phyloP scores from a whole-genome alignment of 345 rosid genomes.

The Durio zibethinus region DNA sequence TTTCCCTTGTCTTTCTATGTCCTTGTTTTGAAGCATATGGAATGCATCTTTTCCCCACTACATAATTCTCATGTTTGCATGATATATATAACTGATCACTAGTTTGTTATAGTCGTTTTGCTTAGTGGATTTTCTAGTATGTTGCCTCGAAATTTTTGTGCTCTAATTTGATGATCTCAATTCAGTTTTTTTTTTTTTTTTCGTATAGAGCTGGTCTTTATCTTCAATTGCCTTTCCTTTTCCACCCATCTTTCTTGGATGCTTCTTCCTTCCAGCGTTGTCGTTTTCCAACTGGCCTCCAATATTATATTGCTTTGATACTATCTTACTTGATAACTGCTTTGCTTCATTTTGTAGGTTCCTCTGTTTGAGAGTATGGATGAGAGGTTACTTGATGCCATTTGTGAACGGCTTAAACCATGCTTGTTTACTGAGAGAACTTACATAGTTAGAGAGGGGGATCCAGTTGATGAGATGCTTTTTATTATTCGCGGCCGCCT shows the following conservation, averaged over 20 bases:
- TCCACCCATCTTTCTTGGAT: background rate
- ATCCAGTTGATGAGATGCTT: slow-evolving; percentile 96
- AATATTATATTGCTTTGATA: background rate
- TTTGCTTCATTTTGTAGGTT: slow-evolving; percentile 44
- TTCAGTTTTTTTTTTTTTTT: background rate
- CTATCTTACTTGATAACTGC: background rate
- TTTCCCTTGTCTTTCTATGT: background rate
- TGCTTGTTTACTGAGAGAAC: slow-evolving; percentile 72
- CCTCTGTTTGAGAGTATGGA: slow-evolving; percentile 93
- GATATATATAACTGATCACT: background rate
- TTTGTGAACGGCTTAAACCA: slow-evolving; percentile 89
- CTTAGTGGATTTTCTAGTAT: background rate
- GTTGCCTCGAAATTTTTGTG: background rate
- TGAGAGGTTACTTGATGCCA: slow-evolving; percentile 92
- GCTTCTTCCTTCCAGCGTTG: background rate
- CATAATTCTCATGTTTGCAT: background rate
- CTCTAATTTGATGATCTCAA: background rate
- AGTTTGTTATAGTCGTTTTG: background rate
- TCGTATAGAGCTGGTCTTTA: background rate
- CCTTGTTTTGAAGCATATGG: background rate
- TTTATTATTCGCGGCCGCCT: slow-evolving; percentile 94
- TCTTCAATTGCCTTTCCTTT: background rate
- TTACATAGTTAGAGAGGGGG: slow-evolving; percentile 87
- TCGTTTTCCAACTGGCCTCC: background rate
- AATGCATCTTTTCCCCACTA: background rate